Conservation (phyloP, 495 filamentous ascomycete species). For the Penicillium cataractarum region DNA sequence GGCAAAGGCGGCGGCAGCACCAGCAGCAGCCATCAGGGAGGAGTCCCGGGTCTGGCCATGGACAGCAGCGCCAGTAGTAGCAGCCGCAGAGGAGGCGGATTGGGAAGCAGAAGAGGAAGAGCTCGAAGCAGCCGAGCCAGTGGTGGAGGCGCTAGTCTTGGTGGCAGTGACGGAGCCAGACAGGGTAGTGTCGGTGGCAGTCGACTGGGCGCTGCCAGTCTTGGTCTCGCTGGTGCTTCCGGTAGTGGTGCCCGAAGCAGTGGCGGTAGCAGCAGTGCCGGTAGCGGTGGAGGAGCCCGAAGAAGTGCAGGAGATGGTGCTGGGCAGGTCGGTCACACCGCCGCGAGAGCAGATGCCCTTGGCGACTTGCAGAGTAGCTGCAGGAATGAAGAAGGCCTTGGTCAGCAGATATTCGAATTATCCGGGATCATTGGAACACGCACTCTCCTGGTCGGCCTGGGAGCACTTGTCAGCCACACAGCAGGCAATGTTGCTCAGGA, state of each 20-base stretch:
- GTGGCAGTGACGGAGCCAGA: constrained; percentile 17
- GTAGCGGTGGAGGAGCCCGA: constrained; percentile 22
- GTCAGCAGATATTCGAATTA: not conserved
- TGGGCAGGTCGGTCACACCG: constrained; percentile 46
- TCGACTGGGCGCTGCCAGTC: constrained; percentile 20
- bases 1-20: constrained; percentile 38
- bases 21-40: constrained; percentile 39
- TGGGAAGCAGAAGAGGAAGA: constrained; percentile 9
- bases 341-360: constrained; percentile 50
- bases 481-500: constrained; percentile 66
- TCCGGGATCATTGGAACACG: constrained; percentile 13
- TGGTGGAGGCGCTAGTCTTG: constrained; percentile 10
- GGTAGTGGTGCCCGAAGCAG: constrained; percentile 23
- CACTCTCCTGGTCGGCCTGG: constrained; percentile 58
- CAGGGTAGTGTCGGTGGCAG: constrained; percentile 11
- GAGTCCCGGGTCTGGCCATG: constrained; percentile 43
- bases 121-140: constrained; percentile 12
- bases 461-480: constrained; percentile 64
- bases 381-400: not conserved
- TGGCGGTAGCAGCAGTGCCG: constrained; percentile 20
- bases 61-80: constrained; percentile 47
- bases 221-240: constrained; percentile 20
- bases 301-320: constrained; percentile 37
- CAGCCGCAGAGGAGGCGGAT: constrained; percentile 24
- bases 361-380: constrained; percentile 56